Base-by-base conservation (phyloP, 306 rosid genomes). In the Trifolium dubium region DNA sequence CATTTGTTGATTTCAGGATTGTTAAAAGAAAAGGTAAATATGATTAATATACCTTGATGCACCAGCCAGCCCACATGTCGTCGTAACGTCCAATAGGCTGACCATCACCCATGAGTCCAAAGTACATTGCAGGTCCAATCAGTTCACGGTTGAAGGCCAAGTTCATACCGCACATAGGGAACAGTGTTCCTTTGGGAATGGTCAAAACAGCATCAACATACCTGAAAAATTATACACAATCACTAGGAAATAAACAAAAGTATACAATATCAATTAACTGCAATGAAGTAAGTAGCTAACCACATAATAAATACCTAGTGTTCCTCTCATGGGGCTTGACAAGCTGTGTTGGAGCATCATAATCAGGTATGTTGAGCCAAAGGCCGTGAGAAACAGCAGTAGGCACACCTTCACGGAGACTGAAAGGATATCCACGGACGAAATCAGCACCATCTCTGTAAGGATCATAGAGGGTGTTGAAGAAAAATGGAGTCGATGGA, bases 61-160 rank as follows among this genome's bases (percentile, higher is more conserved):
- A 92, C 97, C 97, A 92, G 29, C 97, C 97, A 61, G 97, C 97
- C 97, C 97, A 92, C 97, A 92, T 92, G 60, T 92, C 97, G 28
- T 92, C 96, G 12, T 89, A 92, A 37, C 97, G 91, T 59, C 96
- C 96, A 70, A 92, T 89, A 23, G 96, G 97, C 77, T 92, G 97
- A 78, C 97, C 97, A 61, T 92, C 97, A 75, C 97, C 97, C 96
- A 92, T 89, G 73, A 92, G 97, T 72, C 97, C 97, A 67, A 92
- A 92, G 81, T 92, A 92, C 97, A 92, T 92, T 11, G 96, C 97
- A 43, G 97, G 90, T 77, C 97, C 97, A 69, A 92, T 92, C 46
- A 92, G 91, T 69, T 89, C 86, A 6, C 97, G 93, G 76, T 92
- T 30, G 50, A 92, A 92, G 6, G 88, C 93, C 71, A 92, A 84